A percentile compares a stretch with the other conserved stretches of the same genome.
These are phyloP conservation scores for Cutaneotrichosporon spelunceum DNA, from an alignment of 1,284 basidiomycete species.

Conservation along the genomic window DNA sequence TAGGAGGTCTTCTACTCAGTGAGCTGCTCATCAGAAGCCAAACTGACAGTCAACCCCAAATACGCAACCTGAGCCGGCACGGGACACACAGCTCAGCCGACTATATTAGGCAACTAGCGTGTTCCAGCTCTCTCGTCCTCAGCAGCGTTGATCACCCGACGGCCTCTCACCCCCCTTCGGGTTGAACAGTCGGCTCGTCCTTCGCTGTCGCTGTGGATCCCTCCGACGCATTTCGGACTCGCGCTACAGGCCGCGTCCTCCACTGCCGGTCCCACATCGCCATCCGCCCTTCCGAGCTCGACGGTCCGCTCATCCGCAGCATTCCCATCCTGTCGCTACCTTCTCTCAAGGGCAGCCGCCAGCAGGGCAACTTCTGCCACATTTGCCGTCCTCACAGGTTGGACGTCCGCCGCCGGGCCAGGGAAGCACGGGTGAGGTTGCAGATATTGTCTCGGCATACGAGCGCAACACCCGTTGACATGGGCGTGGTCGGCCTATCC, in stretches of 20 bases:
- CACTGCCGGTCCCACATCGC: not conserved
- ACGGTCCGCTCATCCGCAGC: not conserved
- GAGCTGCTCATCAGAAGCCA: not conserved
- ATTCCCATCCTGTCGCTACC: not conserved
- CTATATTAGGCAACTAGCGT: not conserved
- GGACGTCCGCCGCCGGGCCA: not conserved
- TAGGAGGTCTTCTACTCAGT: not conserved
- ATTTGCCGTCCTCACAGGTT: not conserved
- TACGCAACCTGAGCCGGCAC: not conserved
- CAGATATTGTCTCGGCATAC: not conserved
- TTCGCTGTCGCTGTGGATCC: not conserved
- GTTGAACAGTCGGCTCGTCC: not conserved
- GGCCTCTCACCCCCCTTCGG: not conserved
- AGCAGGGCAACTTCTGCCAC: not conserved
- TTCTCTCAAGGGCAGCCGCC: not conserved
- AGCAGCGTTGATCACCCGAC: not conserved
- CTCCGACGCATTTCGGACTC: not conserved
- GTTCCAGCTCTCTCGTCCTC: not conserved
- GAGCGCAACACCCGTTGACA: not conserved
- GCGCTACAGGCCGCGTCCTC: not conserved
- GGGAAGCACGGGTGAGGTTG: not conserved
- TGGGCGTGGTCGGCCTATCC: not conserved
- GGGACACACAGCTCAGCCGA: not conserved
- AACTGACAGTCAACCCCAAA: not conserved
- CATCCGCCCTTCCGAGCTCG: not conserved